phyloP scores from a whole-genome alignment of 163 green algal genomes.

The Chloromonas sp. region DNA sequence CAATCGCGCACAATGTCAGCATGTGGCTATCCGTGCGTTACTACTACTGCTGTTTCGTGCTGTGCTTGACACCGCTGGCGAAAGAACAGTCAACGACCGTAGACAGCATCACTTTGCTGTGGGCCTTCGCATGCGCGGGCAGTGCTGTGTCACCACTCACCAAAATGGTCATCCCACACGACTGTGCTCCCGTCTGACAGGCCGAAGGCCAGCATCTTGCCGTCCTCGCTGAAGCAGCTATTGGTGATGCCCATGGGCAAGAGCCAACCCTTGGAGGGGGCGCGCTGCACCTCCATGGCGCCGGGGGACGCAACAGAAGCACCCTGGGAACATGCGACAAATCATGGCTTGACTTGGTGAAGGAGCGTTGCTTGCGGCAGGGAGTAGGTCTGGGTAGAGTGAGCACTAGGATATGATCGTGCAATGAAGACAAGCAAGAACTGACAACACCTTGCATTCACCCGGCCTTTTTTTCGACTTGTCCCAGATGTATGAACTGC shows the following conservation, averaged over 20 bases:
- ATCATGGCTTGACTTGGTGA: not conserved
- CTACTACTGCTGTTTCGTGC: not conserved
- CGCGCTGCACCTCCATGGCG: not conserved
- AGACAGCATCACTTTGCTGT: too few species aligned
- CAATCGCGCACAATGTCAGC: not conserved
- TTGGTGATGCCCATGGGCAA: constrained; percentile 29
- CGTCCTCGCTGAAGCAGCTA: constrained; percentile 12
- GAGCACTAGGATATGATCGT: too few species aligned
- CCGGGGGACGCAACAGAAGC: not conserved
- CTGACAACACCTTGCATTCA: not conserved
- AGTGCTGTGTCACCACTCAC: constrained; percentile 5
- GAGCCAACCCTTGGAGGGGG: constrained; percentile 25
- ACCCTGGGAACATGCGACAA: not conserved
- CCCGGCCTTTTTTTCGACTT: not conserved
- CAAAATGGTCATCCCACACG: constrained; percentile 36
- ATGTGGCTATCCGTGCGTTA: not conserved
- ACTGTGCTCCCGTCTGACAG: constrained; percentile 27
- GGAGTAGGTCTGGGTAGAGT: too few species aligned
- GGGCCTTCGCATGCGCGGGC: too few species aligned
- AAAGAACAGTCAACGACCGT: too few species aligned
- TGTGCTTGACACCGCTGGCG: not conserved
- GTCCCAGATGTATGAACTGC: too few species aligned
- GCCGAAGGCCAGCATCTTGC: constrained; percentile 35
- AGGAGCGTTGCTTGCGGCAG: too few species aligned
- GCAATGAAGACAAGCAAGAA: not conserved